phyloP scores from a whole-genome alignment of 2,329 filamentous ascomycete species.

The Fusarium sp. region DNA sequence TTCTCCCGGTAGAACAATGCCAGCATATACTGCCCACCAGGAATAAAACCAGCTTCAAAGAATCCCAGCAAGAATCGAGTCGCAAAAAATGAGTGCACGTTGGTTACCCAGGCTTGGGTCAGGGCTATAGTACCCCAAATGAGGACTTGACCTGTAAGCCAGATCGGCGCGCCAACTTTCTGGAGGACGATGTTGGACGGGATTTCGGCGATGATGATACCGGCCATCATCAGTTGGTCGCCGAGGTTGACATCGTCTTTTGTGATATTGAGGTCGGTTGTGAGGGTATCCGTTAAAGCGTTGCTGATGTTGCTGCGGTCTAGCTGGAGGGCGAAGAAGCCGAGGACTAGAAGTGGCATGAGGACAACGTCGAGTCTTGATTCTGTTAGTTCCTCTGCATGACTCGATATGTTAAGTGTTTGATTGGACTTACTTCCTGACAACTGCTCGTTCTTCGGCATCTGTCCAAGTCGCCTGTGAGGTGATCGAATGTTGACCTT shows the following conservation, averaged over 20 bases:
- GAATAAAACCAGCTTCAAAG: conserved; percentile 39
- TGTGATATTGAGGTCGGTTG: conserved; percentile 62
- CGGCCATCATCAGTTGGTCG: conserved; percentile 61
- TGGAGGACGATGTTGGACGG: conserved; percentile 43
- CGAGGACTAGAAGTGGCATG: conserved; percentile 62
- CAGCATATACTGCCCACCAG: conserved; percentile 36
- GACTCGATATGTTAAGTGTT: too few species aligned
- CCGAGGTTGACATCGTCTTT: conserved; percentile 67
- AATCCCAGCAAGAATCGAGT: conserved; percentile 33
- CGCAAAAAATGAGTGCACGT: conserved; percentile 34
- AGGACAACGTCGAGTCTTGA: conserved; percentile 55
- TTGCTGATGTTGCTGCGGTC: conserved; percentile 59
- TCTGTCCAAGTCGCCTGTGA: conserved; percentile 27
- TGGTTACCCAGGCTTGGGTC: conserved; percentile 33
- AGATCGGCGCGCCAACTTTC: conserved; percentile 36
- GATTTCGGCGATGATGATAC: conserved; percentile 62
- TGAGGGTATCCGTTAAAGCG: conserved; percentile 65
- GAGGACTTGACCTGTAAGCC: conserved; percentile 39
- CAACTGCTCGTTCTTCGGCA: conserved; percentile 10
- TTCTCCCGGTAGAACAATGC: conserved; percentile 33
- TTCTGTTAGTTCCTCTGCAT: background rate
- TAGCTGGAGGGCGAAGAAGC: conserved; percentile 62
- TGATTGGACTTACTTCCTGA: conserved; percentile 42
- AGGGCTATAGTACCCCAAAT: conserved; percentile 38
- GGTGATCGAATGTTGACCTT: background rate